Evolutionary conservation across 345 rosid genomes (phyloP).

Genomic region (Mallotus nudiflorus): DNA sequence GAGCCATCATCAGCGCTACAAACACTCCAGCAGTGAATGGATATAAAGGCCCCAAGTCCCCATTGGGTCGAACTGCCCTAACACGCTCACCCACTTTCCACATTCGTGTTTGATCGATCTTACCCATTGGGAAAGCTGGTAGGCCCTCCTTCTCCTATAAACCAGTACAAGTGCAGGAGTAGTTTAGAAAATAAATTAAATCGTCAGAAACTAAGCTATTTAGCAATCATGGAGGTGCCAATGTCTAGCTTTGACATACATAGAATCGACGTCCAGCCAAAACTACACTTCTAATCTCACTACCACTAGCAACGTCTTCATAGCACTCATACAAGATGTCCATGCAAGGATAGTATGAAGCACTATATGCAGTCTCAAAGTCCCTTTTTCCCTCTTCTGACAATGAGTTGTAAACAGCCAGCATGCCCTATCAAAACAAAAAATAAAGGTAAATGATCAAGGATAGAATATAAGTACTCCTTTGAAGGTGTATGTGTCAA

Average conservation of each 20-base stretch:
- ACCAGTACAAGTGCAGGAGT: conserved; percentile 3
- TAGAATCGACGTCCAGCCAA: conserved; percentile 90
- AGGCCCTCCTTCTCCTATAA: conserved; percentile 86
- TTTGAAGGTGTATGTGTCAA: background rate
- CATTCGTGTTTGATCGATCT: conserved; percentile 93
- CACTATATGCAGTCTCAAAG: conserved; percentile 78
- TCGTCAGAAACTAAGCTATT: background rate
- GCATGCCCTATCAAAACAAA: conserved; percentile 62
- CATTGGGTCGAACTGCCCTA: conserved; percentile 59
- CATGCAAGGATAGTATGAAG: conserved; percentile 82
- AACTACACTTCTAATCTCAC: conserved; percentile 84
- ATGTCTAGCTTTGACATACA: conserved; percentile 33
- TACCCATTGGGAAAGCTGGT: conserved; percentile 98
- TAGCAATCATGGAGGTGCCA: background rate
- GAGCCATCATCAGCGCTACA: conserved; percentile 96
- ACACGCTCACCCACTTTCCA: conserved; percentile 93
- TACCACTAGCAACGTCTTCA: conserved; percentile 84
- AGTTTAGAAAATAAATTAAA: background rate
- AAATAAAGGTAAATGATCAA: background rate
- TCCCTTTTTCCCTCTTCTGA: conserved; percentile 74
- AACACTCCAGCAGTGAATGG: conserved; percentile 92
- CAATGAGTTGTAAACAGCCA: conserved; percentile 81
- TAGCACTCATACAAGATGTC: conserved; percentile 86
- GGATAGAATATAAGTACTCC: background rate
- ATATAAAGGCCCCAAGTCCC: conserved; percentile 76